Evolutionary conservation across 2,329 filamentous ascomycete species (phyloP).

Genomic region (Nemania sp.): DNA sequence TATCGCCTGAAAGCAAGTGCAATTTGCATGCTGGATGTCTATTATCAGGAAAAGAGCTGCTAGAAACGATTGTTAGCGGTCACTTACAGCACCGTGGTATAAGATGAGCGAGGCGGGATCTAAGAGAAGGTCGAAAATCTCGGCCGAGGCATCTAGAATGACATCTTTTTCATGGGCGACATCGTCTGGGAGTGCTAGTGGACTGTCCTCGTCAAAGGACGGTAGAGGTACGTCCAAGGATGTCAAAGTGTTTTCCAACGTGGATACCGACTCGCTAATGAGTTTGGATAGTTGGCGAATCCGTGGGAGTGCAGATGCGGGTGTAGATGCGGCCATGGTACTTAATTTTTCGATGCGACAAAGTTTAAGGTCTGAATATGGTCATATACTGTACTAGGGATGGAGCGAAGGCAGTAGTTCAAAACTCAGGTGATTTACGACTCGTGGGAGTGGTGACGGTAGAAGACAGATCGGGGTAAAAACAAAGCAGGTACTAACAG

Average conservation of each 20-base stretch:
- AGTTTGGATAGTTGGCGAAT: not conserved
- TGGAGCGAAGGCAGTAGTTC: too few relatives aligned
- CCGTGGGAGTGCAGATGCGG: too few relatives aligned
- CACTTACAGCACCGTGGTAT: conserved; percentile 5
- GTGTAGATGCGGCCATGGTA: too few relatives aligned
- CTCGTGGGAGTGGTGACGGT: too few relatives aligned
- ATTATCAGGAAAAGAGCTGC: not conserved
- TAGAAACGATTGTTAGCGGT: too few relatives aligned
- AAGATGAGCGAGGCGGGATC: conserved; percentile 11
- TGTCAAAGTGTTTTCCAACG: not conserved
- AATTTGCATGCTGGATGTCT: conserved; percentile 20
- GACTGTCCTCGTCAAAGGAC: conserved; percentile 18
- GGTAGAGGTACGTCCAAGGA: not conserved
- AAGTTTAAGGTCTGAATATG: too few relatives aligned
- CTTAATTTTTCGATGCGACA: too few relatives aligned
- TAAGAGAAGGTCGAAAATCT: conserved; percentile 22
- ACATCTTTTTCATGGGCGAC: not conserved
- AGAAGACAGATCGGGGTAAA: too few relatives aligned
- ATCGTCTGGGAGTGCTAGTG: not conserved
- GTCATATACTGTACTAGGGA: too few relatives aligned
- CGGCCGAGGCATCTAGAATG: conserved; percentile 21
- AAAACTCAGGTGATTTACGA: too few relatives aligned
- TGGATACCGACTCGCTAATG: not conserved
- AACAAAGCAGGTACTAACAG: too few relatives aligned
- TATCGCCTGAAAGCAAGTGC: conserved; percentile 37